Evolutionary conservation across 164 flowering plant species (phyloP), one percentile per base, ranked within the genome.

Genomic region (Vitis labrusca): DNA sequence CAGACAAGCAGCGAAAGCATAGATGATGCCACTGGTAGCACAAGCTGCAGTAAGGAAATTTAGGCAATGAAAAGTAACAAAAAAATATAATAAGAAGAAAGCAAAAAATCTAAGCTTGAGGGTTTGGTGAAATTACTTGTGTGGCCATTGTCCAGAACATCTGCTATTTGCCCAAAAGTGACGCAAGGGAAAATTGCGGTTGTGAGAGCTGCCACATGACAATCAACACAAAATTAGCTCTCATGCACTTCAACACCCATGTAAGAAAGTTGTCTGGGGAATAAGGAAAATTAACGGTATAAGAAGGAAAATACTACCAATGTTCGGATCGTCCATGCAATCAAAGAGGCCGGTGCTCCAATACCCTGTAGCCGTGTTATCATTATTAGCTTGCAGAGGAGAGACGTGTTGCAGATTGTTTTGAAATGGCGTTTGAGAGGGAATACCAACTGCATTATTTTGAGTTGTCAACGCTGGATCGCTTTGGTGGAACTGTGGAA

Each of bases 81-180:
- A 23, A 23, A 2, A 23, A 23, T 23, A 23, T 23, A 1, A 23
- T 23, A 23, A 23, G 27, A 23, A 23, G 27, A 23, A 23, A 23
- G 2, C 27, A 23, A 23, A 23, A 23, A 23, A 23, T 23, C 27
- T 23, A 23, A 23, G 27, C 27, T 23, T 23, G 27, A 23, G 27
- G 27, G 27, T 23, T 23, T 23, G 27, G 27, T 23, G 27, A 23
- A 23, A 23, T 69, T 69, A 69, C 72, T 9, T 50, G 72, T 69
- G 17, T 53, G 16, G 58, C 72, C 72, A 3, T 47, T 56, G 56
- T 69, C 72, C 13, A 69, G 12, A 37, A 61, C 23, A 3, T 69
- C 72, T 9, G 72, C 72, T 19, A 69, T 61, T 65, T 69, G 59
- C 37, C 72, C 72, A 49, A 69, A 50, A 23, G 65, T 69, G 6